Conservation (phyloP, 2,329 filamentous ascomycete species). For the Talaromyces sp. region DNA sequence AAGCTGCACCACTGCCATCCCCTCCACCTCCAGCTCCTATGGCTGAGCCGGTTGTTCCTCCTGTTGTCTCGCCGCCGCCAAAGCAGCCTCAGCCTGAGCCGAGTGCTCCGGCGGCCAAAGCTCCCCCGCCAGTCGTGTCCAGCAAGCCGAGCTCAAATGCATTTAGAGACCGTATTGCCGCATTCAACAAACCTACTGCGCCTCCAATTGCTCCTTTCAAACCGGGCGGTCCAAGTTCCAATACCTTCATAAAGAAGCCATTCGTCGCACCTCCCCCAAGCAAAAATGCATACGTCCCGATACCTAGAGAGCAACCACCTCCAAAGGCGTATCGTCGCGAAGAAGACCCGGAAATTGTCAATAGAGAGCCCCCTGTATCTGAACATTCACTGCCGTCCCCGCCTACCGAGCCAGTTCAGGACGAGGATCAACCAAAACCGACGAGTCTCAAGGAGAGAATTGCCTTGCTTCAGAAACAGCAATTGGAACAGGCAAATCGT, state of each 20-base stretch:
- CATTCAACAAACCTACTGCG: conserved; percentile 88
- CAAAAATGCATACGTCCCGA: conserved; percentile 84
- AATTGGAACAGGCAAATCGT: conserved; percentile 81
- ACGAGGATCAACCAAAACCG: conserved; percentile 83
- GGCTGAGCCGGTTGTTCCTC: conserved; percentile 27
- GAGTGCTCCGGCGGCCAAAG: conserved; percentile 45
- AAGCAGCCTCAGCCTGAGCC: conserved; percentile 28
- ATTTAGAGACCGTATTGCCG: conserved; percentile 93
- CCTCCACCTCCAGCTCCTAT: conserved; percentile 27
- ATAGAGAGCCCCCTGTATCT: conserved; percentile 36
- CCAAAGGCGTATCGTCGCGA: conserved; percentile 80
- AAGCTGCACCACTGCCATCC: conserved; percentile 23
- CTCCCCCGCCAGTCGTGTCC: conserved; percentile 62
- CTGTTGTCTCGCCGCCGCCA: conserved; percentile 28
- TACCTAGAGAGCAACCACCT: conserved; percentile 67
- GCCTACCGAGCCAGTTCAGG: conserved; percentile 50
- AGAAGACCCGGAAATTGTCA: conserved; percentile 65
- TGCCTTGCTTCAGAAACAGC: conserved; percentile 88
- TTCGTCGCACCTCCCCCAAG: conserved; percentile 95
- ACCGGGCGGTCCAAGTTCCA: conserved; percentile 62
- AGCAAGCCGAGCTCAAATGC: conserved; percentile 75
- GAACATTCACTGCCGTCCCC: conserved; percentile 32
- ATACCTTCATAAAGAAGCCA: conserved; percentile 88
- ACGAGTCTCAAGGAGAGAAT: conserved; percentile 94
- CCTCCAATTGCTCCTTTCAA: conserved; percentile 89